These are phyloP conservation scores for Hanseniaspora uvarum DNA, from an alignment of 1,139 yeast species.

Conservation along the genomic window DNA sequence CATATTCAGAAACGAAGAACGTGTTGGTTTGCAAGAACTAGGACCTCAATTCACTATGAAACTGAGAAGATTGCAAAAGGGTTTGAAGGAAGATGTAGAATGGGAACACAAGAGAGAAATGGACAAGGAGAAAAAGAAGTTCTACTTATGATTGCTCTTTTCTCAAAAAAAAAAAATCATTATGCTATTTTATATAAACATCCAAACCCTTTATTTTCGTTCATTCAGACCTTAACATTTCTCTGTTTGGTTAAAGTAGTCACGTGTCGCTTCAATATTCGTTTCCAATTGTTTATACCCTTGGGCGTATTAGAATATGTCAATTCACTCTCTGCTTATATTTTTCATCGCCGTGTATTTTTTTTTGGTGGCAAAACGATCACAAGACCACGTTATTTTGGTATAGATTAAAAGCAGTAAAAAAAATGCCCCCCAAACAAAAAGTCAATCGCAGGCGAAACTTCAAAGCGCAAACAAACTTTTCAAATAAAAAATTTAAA, in stretches of 20 bases:
- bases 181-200: neutral
- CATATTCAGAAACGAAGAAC: constrained; percentile 76
- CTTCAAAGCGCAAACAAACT: neutral
- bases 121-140: constrained; percentile 93
- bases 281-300: no score
- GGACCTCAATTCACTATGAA: constrained; percentile 94
- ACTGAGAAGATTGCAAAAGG: constrained; percentile 79
- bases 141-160: constrained; percentile 46
- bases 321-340: no score
- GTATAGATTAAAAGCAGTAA: neutral
- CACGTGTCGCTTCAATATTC: no score
- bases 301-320: no score
- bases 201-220: neutral
- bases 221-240: neutral
- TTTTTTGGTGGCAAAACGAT: constrained; percentile 11
- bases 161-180: neutral
- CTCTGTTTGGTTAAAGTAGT: no score
- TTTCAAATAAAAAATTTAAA: no score
- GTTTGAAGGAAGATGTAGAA: constrained; percentile 79
- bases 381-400: neutral
- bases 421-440: neutral
- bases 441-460: no score
- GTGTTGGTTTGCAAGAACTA: constrained; percentile 86
- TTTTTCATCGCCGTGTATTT: no score
- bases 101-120: constrained; percentile 96